Percentiles rank a stretch among this genome's conserved stretches.
phyloP scores from a whole-genome alignment of 352 stramenopile species.

The Globisporangium takayamanum region DNA sequence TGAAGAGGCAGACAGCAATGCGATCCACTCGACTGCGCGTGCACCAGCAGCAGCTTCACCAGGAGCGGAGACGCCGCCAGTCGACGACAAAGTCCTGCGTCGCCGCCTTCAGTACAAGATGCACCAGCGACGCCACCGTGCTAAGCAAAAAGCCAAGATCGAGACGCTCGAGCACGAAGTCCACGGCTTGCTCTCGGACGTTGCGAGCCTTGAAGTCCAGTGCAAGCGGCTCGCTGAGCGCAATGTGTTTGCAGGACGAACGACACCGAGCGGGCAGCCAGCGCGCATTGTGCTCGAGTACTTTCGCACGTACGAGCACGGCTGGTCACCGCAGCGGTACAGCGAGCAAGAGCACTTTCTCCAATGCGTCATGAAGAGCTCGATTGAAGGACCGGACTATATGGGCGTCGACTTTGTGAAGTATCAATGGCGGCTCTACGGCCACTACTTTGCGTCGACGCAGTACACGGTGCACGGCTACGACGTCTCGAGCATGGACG shows the following conservation, averaged over 20 bases:
- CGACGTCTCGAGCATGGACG: constrained; percentile 23
- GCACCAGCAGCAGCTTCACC: not conserved
- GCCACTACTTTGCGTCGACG: constrained; percentile 29
- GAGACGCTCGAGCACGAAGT: constrained; percentile 36
- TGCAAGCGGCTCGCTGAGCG: constrained; percentile 18
- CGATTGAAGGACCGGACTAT: constrained; percentile 46
- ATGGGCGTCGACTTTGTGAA: constrained; percentile 37
- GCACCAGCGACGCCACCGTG: constrained; percentile 58
- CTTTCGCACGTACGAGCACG: constrained; percentile 46
- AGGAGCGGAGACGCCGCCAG: not conserved
- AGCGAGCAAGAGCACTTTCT: constrained; percentile 43
- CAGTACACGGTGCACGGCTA: constrained; percentile 25
- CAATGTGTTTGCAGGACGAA: constrained; percentile 31
- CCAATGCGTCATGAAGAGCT: constrained; percentile 37
- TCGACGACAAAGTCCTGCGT: constrained; percentile 33
- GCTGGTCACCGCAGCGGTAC: constrained; percentile 19
- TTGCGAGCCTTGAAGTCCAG: constrained; percentile 31
- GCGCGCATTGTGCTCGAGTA: constrained; percentile 41
- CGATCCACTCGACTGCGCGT: too few species aligned
- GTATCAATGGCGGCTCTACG: constrained; percentile 49
- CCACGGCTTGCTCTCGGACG: constrained; percentile 25
- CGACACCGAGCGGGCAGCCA: constrained; percentile 21
- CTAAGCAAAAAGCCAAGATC: constrained; percentile 52
- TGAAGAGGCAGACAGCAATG: too few species aligned
- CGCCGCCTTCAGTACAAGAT: constrained; percentile 58